phyloP scores from a whole-genome alignment of 2,329 filamentous ascomycete species.

The Cladosporium sp. region DNA sequence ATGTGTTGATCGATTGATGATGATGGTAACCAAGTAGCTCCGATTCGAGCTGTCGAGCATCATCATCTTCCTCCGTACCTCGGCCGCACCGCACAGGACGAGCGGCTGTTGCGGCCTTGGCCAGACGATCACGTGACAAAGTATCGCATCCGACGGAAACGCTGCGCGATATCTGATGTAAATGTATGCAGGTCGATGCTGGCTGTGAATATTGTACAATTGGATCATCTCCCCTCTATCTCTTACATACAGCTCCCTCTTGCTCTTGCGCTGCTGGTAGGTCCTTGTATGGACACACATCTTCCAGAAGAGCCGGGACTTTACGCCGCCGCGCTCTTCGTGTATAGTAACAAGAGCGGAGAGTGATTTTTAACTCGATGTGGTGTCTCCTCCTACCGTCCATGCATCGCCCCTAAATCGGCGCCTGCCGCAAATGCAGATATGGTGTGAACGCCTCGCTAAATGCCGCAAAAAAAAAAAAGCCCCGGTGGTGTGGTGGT shows the following conservation, averaged over 20 bases:
- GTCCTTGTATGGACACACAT: neutral
- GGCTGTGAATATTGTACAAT: constrained; percentile 14
- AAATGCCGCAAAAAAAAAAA: constrained; percentile 15
- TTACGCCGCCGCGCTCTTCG: constrained; percentile 4
- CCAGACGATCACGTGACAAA: neutral
- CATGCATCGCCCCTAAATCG: constrained; percentile 14
- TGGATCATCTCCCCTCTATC: neutral
- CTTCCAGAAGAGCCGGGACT: neutral
- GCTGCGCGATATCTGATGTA: neutral
- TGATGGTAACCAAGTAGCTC: neutral
- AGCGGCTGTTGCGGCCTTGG: constrained; percentile 19
- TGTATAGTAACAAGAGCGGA: constrained; percentile 11
- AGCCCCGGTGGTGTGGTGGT: neutral
- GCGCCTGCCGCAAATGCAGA: constrained; percentile 16
- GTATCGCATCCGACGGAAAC: neutral
- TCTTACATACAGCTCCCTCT: constrained; percentile 7
- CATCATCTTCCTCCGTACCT: constrained; percentile 6
- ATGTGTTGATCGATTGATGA: neutral
- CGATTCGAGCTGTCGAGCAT: constrained; percentile 1
- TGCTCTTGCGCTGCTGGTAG: constrained; percentile 7
- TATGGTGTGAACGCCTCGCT: constrained; percentile 20
- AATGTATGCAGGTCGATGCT: neutral
- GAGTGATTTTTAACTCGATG: neutral
- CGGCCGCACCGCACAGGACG: neutral
- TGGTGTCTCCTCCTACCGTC: neutral